Evolutionary conservation across 2,329 filamentous ascomycete species (phyloP).

Genomic region (Alternaria sp.): DNA sequence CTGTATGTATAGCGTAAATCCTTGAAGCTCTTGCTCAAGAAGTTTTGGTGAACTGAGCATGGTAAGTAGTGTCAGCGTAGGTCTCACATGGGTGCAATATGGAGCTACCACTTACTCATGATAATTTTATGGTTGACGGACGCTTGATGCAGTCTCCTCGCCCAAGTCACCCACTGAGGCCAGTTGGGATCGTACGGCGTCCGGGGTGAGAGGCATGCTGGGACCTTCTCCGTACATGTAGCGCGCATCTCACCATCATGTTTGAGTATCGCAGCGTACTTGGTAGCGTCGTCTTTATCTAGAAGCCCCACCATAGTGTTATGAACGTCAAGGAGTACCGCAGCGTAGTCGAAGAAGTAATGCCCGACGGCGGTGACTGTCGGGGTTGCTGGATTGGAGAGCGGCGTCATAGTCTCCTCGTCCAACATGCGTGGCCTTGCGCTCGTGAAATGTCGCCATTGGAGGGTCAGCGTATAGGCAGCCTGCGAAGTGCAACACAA

Average conservation of each 20-base stretch:
- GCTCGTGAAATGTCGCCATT: constrained; percentile 49
- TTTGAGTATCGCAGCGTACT: constrained; percentile 53
- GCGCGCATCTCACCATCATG: constrained; percentile 53
- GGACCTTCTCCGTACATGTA: constrained; percentile 45
- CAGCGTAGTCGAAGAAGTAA: constrained; percentile 51
- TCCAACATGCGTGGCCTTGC: constrained; percentile 48
- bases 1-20: constrained; percentile 55
- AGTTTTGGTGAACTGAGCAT: constrained; percentile 51
- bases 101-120: constrained; percentile 39
- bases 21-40: constrained; percentile 54
- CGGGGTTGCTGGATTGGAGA: constrained; percentile 40
- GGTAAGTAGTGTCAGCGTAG: neutral
- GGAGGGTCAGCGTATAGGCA: constrained; percentile 46
- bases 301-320: constrained; percentile 50
- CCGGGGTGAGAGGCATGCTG: constrained; percentile 46
- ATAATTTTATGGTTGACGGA: constrained; percentile 57
- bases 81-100: neutral
- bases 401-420: constrained; percentile 44
- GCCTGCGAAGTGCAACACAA: constrained; percentile 54
- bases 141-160: constrained; percentile 50
- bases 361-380: constrained; percentile 33
- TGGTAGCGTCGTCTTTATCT: constrained; percentile 42
- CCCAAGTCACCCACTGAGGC: constrained; percentile 55
- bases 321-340: constrained; percentile 50
- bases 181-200: constrained; percentile 48